phyloP scores from a whole-genome alignment of 1,284 basidiomycete species.

The Rhodotorula mucilaginosa region DNA sequence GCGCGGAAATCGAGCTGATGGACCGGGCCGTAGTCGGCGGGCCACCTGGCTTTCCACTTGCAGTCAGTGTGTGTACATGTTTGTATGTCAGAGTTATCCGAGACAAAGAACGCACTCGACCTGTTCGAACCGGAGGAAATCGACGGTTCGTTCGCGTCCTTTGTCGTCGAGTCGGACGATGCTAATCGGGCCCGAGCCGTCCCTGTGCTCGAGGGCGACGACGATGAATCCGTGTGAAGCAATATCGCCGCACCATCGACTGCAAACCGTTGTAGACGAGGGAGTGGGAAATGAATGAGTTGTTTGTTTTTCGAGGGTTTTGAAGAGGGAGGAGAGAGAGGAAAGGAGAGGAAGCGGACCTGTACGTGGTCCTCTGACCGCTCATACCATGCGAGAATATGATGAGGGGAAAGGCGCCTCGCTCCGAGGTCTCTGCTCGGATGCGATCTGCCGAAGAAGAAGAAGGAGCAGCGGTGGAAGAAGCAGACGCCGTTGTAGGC shows the following conservation, averaged over 20 bases:
- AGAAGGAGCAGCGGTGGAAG: neutral
- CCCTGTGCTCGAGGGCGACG: conserved; percentile 72
- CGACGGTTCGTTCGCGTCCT: conserved; percentile 30
- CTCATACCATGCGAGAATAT: conserved; percentile 78
- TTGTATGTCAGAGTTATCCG: too few species aligned
- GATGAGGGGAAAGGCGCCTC: conserved; percentile 57
- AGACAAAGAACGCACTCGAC: conserved; percentile 59
- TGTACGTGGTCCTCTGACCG: conserved; percentile 66
- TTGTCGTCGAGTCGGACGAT: conserved; percentile 33
- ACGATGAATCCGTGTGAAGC: conserved; percentile 73
- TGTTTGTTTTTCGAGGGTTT: too few species aligned
- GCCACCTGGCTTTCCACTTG: conserved; percentile 25
- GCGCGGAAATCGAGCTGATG: conserved; percentile 48
- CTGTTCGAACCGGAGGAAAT: conserved; percentile 57
- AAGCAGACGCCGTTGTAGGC: neutral
- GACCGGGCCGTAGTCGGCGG: conserved; percentile 45
- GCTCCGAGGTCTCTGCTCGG: neutral
- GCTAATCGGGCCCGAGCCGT: conserved; percentile 63
- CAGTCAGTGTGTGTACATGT: neutral
- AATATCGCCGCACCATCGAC: conserved; percentile 66
- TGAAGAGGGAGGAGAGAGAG: too few species aligned
- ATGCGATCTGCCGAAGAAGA: conserved; percentile 1
- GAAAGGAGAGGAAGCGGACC: neutral
- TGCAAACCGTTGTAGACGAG: conserved; percentile 41
- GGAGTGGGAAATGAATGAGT: neutral